Conservation (phyloP, 179 eudicot genomes). For the Beta lomatogona region DNA sequence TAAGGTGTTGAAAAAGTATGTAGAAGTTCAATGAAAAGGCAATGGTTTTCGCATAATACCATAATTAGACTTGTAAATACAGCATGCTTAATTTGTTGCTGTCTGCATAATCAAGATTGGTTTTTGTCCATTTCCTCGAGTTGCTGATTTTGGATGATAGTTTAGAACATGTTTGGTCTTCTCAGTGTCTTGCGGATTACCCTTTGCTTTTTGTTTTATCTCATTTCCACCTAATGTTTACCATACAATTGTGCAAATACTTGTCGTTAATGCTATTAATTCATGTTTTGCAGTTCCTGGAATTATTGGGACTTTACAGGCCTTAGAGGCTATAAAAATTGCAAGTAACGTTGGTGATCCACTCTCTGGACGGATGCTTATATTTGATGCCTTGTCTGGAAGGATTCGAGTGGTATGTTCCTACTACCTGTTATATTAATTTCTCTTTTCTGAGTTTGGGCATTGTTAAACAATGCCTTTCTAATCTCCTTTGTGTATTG, state of each 20-base stretch:
- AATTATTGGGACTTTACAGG: slow-evolving; percentile 95
- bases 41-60: neutral
- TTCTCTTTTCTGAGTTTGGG: neutral
- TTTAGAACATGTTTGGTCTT: neutral
- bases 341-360: slow-evolving; percentile 86
- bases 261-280: neutral
- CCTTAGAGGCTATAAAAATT: slow-evolving; percentile 91
- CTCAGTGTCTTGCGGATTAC: neutral
- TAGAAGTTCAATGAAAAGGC: neutral
- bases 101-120: neutral
- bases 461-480: neutral
- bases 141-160: neutral
- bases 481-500: neutral
- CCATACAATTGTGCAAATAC: neutral
- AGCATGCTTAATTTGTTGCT: neutral
- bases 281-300: slow-evolving; percentile 75
- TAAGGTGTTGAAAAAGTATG: neutral
- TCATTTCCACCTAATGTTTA: neutral
- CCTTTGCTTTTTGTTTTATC: neutral
- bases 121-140: neutral
- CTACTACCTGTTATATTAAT: neutral
- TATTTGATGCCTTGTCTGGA: slow-evolving; percentile 93
- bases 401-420: slow-evolving; percentile 76
- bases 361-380: slow-evolving; percentile 89
- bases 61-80: no score